phyloP scores from a whole-genome alignment of 1,284 basidiomycete species.

The Ustilago vetiveriae region DNA sequence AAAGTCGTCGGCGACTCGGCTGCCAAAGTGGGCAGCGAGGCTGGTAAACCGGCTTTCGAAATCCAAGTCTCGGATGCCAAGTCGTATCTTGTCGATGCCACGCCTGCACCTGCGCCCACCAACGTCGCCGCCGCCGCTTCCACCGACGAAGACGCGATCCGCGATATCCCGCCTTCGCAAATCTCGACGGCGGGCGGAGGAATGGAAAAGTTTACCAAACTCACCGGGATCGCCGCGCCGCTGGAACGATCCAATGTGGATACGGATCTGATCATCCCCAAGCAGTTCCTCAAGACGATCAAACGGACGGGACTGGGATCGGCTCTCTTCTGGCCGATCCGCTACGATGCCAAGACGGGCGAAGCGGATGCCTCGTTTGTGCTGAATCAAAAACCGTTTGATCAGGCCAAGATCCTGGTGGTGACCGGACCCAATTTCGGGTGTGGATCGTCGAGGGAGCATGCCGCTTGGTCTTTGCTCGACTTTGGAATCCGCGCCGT shows the following conservation, averaged over 20 bases:
- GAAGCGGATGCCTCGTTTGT: conserved; percentile 56
- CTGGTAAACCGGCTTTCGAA: conserved; percentile 50
- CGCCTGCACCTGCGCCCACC: conserved; percentile 38
- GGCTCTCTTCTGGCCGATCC: conserved; percentile 61
- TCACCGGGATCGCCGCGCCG: conserved; percentile 63
- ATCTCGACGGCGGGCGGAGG: conserved; percentile 48
- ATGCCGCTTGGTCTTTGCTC: conserved; percentile 64
- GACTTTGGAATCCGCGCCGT: conserved; percentile 65
- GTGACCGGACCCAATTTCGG: conserved; percentile 64
- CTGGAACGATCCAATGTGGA: conserved; percentile 64
- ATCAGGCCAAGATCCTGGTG: conserved; percentile 58
- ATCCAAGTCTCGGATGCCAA: conserved; percentile 58
- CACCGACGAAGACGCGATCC: conserved; percentile 54
- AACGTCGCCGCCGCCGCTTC: conserved; percentile 5
- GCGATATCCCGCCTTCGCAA: conserved; percentile 41
- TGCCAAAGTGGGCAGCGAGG: conserved; percentile 48
- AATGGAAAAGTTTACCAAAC: conserved; percentile 60
- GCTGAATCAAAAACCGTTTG: conserved; percentile 60
- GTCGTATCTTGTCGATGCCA: conserved; percentile 53
- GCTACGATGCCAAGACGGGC: conserved; percentile 63
- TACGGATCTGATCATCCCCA: conserved; percentile 66
- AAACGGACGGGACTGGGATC: conserved; percentile 64
- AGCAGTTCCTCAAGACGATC: conserved; percentile 66
- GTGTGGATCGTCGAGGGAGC: conserved; percentile 63
- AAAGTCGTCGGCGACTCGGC: conserved; percentile 48